Base-by-base conservation (phyloP, 257 asterid genomes). In the Scutellaria barbata region DNA sequence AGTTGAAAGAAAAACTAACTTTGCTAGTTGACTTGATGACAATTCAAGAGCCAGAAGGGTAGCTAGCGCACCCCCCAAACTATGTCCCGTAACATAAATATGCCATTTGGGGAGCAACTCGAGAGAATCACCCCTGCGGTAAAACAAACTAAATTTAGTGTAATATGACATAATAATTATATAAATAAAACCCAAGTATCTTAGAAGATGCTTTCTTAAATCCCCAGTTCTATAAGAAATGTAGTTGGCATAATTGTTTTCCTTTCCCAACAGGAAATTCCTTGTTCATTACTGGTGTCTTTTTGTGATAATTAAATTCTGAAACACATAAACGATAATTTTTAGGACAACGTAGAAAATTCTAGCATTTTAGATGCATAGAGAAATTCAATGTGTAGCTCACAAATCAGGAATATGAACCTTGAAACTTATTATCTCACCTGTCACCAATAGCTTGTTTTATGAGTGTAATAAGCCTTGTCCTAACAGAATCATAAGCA, bases 21-120 rank as follows among this genome's bases (percentile, higher is more conserved):
- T 87, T 46, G 98, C 86, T 72, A 95, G 62, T 82, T 92, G 96
- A 80, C 96, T 89, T 72, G 99, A 84, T 16, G 96, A 81, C 74
- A 95, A 77, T 63, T 95, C 97, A 22, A 95, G 92, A 74, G 99
- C 96, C 74, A 91, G 83, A 72, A 95, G 96, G 54, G 99, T 95
- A 77, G 98, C 95, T 69, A 95, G 78, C n/a, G 99, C 99, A 71
- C 99, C 99, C 7, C 99, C 98, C 70, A 95, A 83, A 81, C 99
- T 95, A 79, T 95, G 99, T 56, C 98, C 99, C 14, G 99, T 92
- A 76, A 95, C 95, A 62, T 83, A 95, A 59, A 95, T 86, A 78
- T 89, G 95, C 99, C 99, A 95, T 72, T 81, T 81, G 50, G 80
- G 72, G 22, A 67, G 86, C 8, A 69, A 79, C 45, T 85, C 89